Evolutionary conservation across 2,329 filamentous ascomycete species (phyloP), one percentile per base, ranked within the genome.

Genomic region (Microcera coccophila): DNA sequence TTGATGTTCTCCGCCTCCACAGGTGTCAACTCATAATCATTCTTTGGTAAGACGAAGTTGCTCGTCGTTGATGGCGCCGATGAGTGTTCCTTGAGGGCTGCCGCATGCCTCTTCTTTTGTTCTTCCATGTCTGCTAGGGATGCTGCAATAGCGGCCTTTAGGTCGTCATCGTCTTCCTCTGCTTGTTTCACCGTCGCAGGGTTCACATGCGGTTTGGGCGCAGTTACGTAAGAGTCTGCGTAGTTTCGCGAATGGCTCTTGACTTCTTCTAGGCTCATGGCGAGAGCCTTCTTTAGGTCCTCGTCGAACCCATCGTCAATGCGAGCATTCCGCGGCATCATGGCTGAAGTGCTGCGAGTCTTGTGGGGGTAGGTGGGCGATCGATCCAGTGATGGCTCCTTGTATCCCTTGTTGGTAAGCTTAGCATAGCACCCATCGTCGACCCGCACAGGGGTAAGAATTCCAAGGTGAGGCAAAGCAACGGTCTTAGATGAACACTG

Each of bases 1-100:
- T 95, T 95, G 64, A 98, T 98, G 56, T 97, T 97, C 65, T 98
- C 93, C 1, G 90, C 90, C 67, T 98, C 93, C 1, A 95, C 86
- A 0, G 88, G 84, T 1, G 88, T 94, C 40, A 98, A 76, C 67
- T 98, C 93, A 62, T 96, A 95, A 56, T 96, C 89, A 57, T 90
- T 94, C 70, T 91, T 95, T 1, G 87, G 85, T 33, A 86, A 68
- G 4, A 73, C 63, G 51, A 78, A 81, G 3, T 71, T 63, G 14
- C 71, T 66, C 19, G 72, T 69, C 2, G 74, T 69, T 18, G 53
- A 54, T 7, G 56, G 50, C 28, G 71, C 75, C 1, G 78, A 76
- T 1, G 85, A 79, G 48, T 93, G 88, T 59, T 88, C 82, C 62
- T 93, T 94, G 56, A 97, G 76, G 2, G 82, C 82, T 4, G 85